Base-by-base conservation (phyloP, 192 early-diverging fungal species). In the Nowakowskiella sp. region DNA sequence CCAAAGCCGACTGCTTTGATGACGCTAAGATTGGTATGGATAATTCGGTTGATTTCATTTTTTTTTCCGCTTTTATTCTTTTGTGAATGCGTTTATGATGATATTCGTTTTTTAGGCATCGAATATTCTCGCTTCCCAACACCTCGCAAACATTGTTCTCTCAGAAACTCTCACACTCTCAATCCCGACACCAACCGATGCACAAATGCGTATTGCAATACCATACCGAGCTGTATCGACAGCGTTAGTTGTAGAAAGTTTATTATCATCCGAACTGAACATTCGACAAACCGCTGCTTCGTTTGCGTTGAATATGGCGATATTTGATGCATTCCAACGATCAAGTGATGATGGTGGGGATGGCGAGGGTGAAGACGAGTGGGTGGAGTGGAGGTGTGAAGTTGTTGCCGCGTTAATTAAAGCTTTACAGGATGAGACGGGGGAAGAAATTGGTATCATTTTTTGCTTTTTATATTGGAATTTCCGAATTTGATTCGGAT, bases 381-480 rank as follows among this genome's bases (percentile, higher is more conserved):
- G 68, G 26, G 64, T 73, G 1, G 84, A 86, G 28, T 90, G 88
- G 88, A 57, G 65, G 22, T 58, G 71, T 10, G 85, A 90, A 51
- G 52, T 84, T 33, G 62, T 80, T 6, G 82, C 83, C 34, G 88
- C 85, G 1, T 62, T 84, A 30, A 57, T 62, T 0, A 67, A 73
- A 10, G 79, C 83, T 7, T 49, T 90, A n/a, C 70, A 74, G 32
- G 31, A 4, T 39, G 66, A 65, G 24, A 54, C 56, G n/a, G 67
- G 72, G 7, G 73, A 79, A 31, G 80, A 82, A 48, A 83, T 79
- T 42, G 61, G 74, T 77, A 52, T 64, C 65, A 53, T 65, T 29
- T 28, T 1, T 57, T 21, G 42, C 39, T 58, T 42, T 6, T 6
- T 23, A 49, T 16, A n/a, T n/a, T n/a, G n/a, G n/a, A n/a, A n/a